Conservation (phyloP, 371 early-diverging fungal genomes). For the Mortierella sp. region DNA sequence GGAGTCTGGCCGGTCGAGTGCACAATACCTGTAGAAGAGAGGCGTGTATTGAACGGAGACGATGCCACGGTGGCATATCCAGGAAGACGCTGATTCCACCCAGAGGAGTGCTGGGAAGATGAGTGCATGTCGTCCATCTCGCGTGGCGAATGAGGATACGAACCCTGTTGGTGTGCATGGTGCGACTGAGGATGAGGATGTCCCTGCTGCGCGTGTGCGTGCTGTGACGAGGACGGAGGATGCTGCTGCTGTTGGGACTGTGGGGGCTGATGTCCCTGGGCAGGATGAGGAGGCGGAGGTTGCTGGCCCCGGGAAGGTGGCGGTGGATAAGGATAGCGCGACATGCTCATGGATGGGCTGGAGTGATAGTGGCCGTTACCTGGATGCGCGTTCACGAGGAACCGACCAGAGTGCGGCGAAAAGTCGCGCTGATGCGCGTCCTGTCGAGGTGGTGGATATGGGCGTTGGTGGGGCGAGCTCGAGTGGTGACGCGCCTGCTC, state of each 20-base stretch:
- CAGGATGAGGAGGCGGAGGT: slow-evolving; percentile 17
- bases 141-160: slow-evolving; percentile 22
- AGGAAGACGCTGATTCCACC: slow-evolving; percentile 51
- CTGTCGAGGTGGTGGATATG: too few relatives aligned
- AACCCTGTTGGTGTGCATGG: slow-evolving; percentile 23
- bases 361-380: slow-evolving; percentile 34
- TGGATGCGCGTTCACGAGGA: slow-evolving; percentile 17
- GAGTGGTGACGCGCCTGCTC: slow-evolving; percentile 26
- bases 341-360: slow-evolving; percentile 46
- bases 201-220: slow-evolving; percentile 13
- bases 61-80: slow-evolving; percentile 45
- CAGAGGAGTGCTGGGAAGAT: slow-evolving; percentile 39
- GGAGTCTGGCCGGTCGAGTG: slow-evolving; percentile 39
- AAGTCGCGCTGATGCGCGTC: too few relatives aligned
- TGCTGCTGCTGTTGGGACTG: slow-evolving; percentile 23
- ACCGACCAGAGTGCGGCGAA: slow-evolving; percentile 15
- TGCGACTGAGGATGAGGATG: slow-evolving; percentile 26
- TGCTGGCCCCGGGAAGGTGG: slow-evolving; percentile 33
- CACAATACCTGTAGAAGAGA: slow-evolving; percentile 47
- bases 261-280: slow-evolving; percentile 19
- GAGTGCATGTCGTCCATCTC: slow-evolving; percentile 48
- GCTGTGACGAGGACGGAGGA: too few relatives aligned
- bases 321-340: slow-evolving; percentile 36
- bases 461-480: slow-evolving; percentile 32
- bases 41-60: slow-evolving; percentile 34